Evolutionary conservation across 495 filamentous ascomycete genomes (phyloP), one percentile per base, ranked within the genome.

Genomic region (Tuber umbilicatum): DNA sequence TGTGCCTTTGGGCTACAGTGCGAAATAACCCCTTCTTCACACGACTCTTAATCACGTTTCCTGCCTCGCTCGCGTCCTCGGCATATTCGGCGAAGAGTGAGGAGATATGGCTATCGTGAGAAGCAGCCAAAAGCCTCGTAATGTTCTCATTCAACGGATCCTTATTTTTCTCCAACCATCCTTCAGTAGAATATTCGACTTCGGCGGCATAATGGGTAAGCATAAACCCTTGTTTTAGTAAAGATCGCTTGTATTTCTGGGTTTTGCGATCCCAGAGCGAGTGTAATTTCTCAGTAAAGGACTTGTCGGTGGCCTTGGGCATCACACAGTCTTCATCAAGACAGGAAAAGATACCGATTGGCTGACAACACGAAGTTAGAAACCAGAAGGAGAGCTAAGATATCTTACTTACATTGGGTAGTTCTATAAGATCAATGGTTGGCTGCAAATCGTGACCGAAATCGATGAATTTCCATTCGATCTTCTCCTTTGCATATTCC

Each of bases 381-480:
- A 71, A 69, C 6, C 6, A 5, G 12, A 19, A 39, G 3, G 64
- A 43, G 47, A 7, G 60, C 31, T 17, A n/a, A 5, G 35, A 42
- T 55, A 23, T 70, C 31, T n/a, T 69, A 73, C 80, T 69, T 67
- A 81, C 80, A 76, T 98, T 99, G 7, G 94, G 88, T 42, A 97
- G 83, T 82, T 99, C 96, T 70, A 99, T 99, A 27, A 99, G 85
- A 80, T 99, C 94, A 79, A 99, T 99, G 6, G 96, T 99, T 4
- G 96, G 96, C 84, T 99, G 96, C 27, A 99, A 86, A 81, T 99
- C 96, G 75, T 92, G 93, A 50, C 96, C 96, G 82, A 99, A 99
- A 82, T 99, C 96, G 81, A 99, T 98, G 82, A 99, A 99, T 82
- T 97, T 93, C 96, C 96, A 99, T 84, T 99, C 94, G 79, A 99